Conservation (phyloP, 1,284 basidiomycete genomes). For the Sporisorium scitamineum region DNA sequence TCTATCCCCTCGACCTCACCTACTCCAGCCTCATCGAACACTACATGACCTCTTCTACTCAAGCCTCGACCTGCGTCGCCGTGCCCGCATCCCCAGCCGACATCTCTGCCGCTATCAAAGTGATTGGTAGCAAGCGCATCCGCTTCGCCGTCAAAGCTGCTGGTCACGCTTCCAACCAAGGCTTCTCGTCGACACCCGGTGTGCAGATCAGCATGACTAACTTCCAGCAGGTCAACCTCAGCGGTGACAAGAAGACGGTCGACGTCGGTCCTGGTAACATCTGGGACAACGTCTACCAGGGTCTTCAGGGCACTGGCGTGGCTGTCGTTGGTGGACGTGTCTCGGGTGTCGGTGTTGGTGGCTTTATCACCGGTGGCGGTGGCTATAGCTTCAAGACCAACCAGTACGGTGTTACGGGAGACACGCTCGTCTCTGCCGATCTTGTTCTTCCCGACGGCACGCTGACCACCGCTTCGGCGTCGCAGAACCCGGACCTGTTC, state of each 20-base stretch:
- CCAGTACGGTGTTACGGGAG: conserved; percentile 54
- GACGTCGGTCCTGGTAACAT: conserved; percentile 53
- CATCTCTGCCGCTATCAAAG: conserved; percentile 45
- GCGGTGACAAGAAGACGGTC: conserved; percentile 48
- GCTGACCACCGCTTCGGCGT: conserved; percentile 35
- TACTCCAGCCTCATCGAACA: conserved; percentile 30
- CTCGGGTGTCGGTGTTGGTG: conserved; percentile 56
- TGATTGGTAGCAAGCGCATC: conserved; percentile 49
- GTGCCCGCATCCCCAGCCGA: conserved; percentile 45
- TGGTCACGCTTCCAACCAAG: conserved; percentile 55
- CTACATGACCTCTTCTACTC: conserved; percentile 45
- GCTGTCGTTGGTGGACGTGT: conserved; percentile 56
- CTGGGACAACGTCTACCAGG: conserved; percentile 58
- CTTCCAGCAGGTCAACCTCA: conserved; percentile 50
- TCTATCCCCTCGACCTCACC: conserved; percentile 36
- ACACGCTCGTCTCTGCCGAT: conserved; percentile 49
- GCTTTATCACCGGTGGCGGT: conserved; percentile 55
- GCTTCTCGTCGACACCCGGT: conserved; percentile 56
- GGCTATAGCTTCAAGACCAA: conserved; percentile 56
- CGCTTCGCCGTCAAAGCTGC: conserved; percentile 52
- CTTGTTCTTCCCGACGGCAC: conserved; percentile 55
- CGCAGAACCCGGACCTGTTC: conserved; percentile 51
- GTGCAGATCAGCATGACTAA: conserved; percentile 50
- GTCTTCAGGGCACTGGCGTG: conserved; percentile 33
- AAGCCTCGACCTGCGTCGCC: conserved; percentile 49